Evolutionary conservation across 73 alveolate genomes (phyloP).

Genomic region (Diophrys appendiculata): DNA sequence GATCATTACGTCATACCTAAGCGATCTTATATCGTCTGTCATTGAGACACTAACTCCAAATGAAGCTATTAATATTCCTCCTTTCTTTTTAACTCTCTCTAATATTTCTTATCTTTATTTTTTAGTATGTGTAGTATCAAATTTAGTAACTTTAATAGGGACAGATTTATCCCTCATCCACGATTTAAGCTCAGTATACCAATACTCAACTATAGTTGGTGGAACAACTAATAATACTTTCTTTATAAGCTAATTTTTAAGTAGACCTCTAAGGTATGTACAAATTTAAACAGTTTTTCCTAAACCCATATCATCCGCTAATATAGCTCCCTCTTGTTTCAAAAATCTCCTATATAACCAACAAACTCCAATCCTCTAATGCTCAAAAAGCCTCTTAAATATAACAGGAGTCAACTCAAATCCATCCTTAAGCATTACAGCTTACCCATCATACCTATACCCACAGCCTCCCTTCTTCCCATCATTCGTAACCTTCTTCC

Average conservation of each 20-base stretch:
- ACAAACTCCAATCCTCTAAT: constrained; percentile 46
- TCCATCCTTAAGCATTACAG: constrained; percentile 19
- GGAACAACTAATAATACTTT: constrained; percentile 52
- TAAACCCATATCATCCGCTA: constrained; percentile 71
- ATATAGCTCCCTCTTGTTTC: constrained; percentile 48
- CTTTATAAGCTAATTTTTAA: constrained; percentile 46
- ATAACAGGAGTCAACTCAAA: constrained; percentile 31
- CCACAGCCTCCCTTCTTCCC: constrained; percentile 33
- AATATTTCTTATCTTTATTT: constrained; percentile 3
- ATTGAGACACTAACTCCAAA: constrained; percentile 67
- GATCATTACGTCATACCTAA: constrained; percentile 70
- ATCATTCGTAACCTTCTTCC: constrained; percentile 14
- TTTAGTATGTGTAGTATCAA: not conserved
- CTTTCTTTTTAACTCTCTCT: constrained; percentile 40
- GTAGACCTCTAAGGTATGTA: constrained; percentile 51
- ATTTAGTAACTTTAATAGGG: not conserved
- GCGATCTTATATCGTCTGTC: constrained; percentile 17
- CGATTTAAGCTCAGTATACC: constrained; percentile 46
- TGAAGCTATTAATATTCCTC: constrained; percentile 61
- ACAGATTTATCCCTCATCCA: constrained; percentile 28
- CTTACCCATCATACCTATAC: constrained; percentile 14
- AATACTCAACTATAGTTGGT: constrained; percentile 46
- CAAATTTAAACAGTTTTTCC: constrained; percentile 61
- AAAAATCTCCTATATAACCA: constrained; percentile 52
- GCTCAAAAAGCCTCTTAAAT: constrained; percentile 45